Base-by-base conservation (phyloP, 148 eudicot species). In the Vaccinium corymbosum region DNA sequence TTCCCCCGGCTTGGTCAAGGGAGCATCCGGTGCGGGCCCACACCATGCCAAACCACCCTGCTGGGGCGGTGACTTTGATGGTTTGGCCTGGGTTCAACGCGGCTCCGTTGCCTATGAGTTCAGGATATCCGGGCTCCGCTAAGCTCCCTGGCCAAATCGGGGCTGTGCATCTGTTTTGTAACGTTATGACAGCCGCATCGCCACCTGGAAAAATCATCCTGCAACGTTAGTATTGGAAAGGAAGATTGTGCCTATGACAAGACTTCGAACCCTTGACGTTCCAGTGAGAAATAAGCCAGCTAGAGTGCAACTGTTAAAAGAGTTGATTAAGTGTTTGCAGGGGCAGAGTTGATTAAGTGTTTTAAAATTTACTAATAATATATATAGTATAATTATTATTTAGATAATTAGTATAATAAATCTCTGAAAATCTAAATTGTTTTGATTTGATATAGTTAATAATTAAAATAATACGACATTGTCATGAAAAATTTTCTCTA, bases 81-180 rank as follows among this genome's bases (percentile, higher is more conserved):
- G 53, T 49, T 53, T 83, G 22, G 25, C 62, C 50, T 0, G 85
- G 71, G 1, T 70, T 25, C 35, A 89, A 76, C 49, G 84, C n/a
- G 3, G 87, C 29, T 5, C 86, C 91, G 0, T 89, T 84, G 22
- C 81, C 70, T 70, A 13, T 25, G 9, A 82, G 52, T 1, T 16
- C 55, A 2, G 86, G 83, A 11, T 19, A 15, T 27, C 84, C 86
- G 1, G 56, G 20, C 22, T 80, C 85, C 0, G 85, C 27, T 68
- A 62, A 59, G 27, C 51, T 87, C 51, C 88, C 91, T 7, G 91
- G 91, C 91, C 91, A 89, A 53, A 89, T 62, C 3, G 89, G 83
- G 3, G 46, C 8, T 0, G 35, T 81, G 53, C 91, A 89, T 8
- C 75, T 81, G 89, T 89, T 89, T 53, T 87, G 72, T 38, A 89